These are phyloP conservation scores for Emmonsiellopsis sp. DNA, from an alignment of 2,329 filamentous ascomycete species.

Conservation along the genomic window DNA sequence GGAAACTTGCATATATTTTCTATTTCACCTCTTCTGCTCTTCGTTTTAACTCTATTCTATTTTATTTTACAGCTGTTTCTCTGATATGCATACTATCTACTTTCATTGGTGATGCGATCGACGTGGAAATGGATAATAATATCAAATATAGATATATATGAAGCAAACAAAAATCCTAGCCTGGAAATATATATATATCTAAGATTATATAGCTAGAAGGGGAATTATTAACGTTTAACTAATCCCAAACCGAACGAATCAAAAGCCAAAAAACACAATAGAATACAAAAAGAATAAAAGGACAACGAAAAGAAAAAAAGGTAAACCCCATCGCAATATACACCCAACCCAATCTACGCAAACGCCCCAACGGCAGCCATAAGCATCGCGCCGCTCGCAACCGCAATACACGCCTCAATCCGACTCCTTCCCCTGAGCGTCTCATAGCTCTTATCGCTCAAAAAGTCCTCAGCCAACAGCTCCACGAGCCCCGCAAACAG, in stretches of 20 bases:
- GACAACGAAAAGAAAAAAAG: neutral
- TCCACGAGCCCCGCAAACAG: constrained; percentile 79
- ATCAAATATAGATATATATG: no score
- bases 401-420: constrained; percentile 53
- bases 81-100: no score
- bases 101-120: no score
- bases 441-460: constrained; percentile 57
- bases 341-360: constrained; percentile 34
- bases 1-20: no score
- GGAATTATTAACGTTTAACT: no score
- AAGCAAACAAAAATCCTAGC: no score
- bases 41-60: no score
- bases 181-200: no score
- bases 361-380: constrained; percentile 63
- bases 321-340: neutral
- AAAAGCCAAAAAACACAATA: neutral
- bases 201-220: no score
- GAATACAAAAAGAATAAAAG: neutral
- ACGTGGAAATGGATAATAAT: no score
- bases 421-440: constrained; percentile 49
- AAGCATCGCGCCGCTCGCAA: constrained; percentile 50
- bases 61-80: no score
- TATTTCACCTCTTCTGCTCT: no score
- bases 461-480: constrained; percentile 74
- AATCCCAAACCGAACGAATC: neutral